Base-by-base conservation (phyloP, 148 eudicot species). In the Fagopyrum homotropicum region DNA sequence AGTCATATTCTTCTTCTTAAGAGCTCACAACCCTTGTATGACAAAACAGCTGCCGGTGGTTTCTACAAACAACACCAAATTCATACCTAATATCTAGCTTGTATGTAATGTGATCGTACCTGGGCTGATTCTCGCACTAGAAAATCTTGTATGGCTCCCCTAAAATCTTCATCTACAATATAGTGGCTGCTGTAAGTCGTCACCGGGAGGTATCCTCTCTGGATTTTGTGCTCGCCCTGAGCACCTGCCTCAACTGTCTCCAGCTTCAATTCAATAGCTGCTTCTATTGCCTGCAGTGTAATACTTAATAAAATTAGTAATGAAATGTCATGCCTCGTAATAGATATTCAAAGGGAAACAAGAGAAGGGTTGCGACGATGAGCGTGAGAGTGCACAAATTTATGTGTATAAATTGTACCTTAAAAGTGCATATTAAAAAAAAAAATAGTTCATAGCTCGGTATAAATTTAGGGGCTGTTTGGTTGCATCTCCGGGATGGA, bases 181-280 rank as follows among this genome's bases (percentile, higher is more conserved):
- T 88, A 92, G 82, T 95, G 99, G 78, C 87, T 82, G 83, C 99
- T 95, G 80, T 90, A 92, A 17, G 99, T 95, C 73, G 92, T 54
- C 71, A 88, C 94, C 6, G 99, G 97, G 72, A 95, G 83, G 80
- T 95, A 95, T 17, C 99, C 99, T 74, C 97, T 84, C 83, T 95
- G 97, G 47, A 95, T 88, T 87, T 95, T 95, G 81, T 95, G 99
- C 86, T 95, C 99, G 69, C 99, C 99, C 81, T 95, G 99, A 75
- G 99, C 99, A 77, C 99, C 99, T 45, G 99, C 99, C 89, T 95
- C 99, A 79, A 95, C 97, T 75, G 78, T 92, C 81, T 85, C 87
- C 79, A 95, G 90, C 75, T 90, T 90, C 72, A 86, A 87, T 79
- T 92, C 99, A 61, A 95, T 95, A 22, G 99, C 99, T 73, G 97